Evolutionary conservation across 371 early-diverging fungal species (phyloP), one percentile per base, ranked within the genome.

Genomic region (Amoeboaphelidium protococcarum): DNA sequence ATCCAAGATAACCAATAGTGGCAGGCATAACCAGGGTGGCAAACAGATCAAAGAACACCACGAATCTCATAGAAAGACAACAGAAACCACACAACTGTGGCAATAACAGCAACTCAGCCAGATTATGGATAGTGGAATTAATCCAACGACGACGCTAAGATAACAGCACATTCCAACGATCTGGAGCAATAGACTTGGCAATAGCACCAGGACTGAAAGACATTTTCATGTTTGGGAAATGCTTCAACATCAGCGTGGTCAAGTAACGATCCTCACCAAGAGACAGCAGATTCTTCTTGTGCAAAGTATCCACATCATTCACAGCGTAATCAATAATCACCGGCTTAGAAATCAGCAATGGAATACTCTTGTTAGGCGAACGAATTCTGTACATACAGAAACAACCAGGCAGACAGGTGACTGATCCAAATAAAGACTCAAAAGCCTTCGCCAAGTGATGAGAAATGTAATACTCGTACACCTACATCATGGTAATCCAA

Each of bases 161-260:
- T 27, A 97, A 65, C 48, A 99, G 65, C 25, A 97, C 74, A 27
- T 68, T 63, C 75, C 91, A 97, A 50, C 73, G 70, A 52, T 92
- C 94, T 2, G 99, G 99, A 13, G 87, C 99, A 41, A 77, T 76
- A n/a, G 99, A 98, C 58, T 72, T 71, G 58, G 97, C 95, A 54
- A 79, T 73, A 3, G 99, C 99, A 49, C 83, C 78, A 0, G 91
- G 73, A 2, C 87, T 82, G 62, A 98, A 99, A 47, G 86, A 84
- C 64, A 86, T 82, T 64, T 92, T 92, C 68, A 82, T 78, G 60
- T 84, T 79, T 45, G 96, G 92, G 68, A 97, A 98, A 55, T 92
- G 80, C 63, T 98, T 98, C 54, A 99, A 67, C 71, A 98, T 82
- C 23, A 99, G 68, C 0, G 99, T 98, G 0, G 99, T 98, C 58